These are phyloP conservation scores for Alternaria dauci DNA, from an alignment of 2,329 filamentous ascomycete species.

Conservation along the genomic window DNA sequence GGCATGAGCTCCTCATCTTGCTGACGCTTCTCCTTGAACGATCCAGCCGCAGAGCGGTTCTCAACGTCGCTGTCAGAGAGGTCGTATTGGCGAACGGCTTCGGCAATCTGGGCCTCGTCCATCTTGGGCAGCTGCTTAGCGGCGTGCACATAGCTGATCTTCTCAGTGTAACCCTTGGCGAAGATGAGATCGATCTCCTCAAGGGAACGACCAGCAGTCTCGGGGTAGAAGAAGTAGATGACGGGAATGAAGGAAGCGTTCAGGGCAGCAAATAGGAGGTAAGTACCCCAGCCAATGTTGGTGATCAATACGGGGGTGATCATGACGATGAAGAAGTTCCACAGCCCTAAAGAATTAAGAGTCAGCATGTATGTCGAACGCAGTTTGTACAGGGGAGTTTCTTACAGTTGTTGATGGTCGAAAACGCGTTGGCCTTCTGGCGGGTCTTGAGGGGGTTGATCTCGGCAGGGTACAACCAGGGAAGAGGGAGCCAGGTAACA, in stretches of 20 bases:
- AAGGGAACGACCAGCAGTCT: slow-evolving; percentile 60
- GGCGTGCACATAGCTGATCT: slow-evolving; percentile 50
- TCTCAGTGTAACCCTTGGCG: slow-evolving; percentile 48
- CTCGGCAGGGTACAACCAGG: slow-evolving; percentile 65
- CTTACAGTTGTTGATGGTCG: slow-evolving; percentile 60
- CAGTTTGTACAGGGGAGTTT: no score
- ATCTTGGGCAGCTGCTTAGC: slow-evolving; percentile 49
- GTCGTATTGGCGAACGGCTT: slow-evolving; percentile 46
- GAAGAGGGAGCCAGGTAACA: slow-evolving; percentile 70
- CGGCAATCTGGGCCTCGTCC: slow-evolving; percentile 46
- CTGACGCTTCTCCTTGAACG: slow-evolving; percentile 36
- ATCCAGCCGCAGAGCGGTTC: slow-evolving; percentile 35
- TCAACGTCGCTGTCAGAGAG: slow-evolving; percentile 44
- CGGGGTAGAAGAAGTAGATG: slow-evolving; percentile 65
- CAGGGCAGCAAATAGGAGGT: slow-evolving; percentile 61
- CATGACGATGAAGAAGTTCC: slow-evolving; percentile 59
- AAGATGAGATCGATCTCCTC: slow-evolving; percentile 64
- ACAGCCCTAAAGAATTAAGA: slow-evolving; percentile 37
- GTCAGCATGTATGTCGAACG: no score
- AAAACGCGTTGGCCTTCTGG: slow-evolving; percentile 64
- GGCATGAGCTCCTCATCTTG: slow-evolving; percentile 33
- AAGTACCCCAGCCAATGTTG: slow-evolving; percentile 52
- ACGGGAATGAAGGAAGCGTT: slow-evolving; percentile 62
- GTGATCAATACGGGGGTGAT: slow-evolving; percentile 53
- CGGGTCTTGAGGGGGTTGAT: slow-evolving; percentile 64